These are phyloP conservation scores for Sugiyamaella marilandica DNA, from an alignment of 805 yeast genomes.

Conservation along the genomic window DNA sequence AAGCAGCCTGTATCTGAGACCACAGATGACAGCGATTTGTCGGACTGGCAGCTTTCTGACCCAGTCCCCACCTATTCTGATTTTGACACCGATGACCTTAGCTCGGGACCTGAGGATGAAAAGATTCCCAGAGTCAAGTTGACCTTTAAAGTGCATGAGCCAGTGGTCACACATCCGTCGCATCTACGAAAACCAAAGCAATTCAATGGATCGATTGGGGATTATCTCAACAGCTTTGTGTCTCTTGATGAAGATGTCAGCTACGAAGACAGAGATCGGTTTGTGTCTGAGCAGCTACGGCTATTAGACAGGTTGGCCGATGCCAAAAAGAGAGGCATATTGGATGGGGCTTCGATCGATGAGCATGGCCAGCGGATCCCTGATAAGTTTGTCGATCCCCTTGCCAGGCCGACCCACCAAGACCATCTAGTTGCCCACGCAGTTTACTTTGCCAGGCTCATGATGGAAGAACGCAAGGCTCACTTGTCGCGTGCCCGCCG, in stretches of 20 bases:
- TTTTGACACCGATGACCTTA: conserved; percentile 8
- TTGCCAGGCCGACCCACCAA: conserved; percentile 49
- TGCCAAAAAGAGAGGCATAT: conserved; percentile 39
- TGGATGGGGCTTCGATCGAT: conserved; percentile 7
- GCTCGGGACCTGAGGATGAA: conserved; percentile 7
- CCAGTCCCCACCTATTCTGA: conserved; percentile 8
- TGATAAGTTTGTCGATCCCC: conserved; percentile 46
- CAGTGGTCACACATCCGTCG: conserved; percentile 54
- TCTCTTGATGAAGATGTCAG: conserved; percentile 59
- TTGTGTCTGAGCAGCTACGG: conserved; percentile 48
- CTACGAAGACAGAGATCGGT: conserved; percentile 55
- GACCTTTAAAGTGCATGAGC: conserved; percentile 26
- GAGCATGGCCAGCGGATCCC: conserved; percentile 18
- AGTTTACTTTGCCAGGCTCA: conserved; percentile 59
- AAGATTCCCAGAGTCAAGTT: conserved; percentile 2
- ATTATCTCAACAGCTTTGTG: conserved; percentile 51
- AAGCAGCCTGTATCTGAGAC: background rate
- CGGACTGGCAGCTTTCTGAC: conserved; percentile 4
- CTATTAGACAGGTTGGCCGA: conserved; percentile 42
- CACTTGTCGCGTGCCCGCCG: conserved; percentile 66
- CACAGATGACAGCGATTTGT: conserved; percentile 1
- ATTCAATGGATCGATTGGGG: conserved; percentile 37
- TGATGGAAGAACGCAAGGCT: conserved; percentile 58
- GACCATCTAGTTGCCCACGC: conserved; percentile 81
- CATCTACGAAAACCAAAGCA: conserved; percentile 45